Percentiles rank a stretch among this genome's conserved stretches.
These are phyloP conservation scores for Globisporangium uncinulatum DNA, from an alignment of 352 stramenopile genomes.

Conservation along the genomic window DNA sequence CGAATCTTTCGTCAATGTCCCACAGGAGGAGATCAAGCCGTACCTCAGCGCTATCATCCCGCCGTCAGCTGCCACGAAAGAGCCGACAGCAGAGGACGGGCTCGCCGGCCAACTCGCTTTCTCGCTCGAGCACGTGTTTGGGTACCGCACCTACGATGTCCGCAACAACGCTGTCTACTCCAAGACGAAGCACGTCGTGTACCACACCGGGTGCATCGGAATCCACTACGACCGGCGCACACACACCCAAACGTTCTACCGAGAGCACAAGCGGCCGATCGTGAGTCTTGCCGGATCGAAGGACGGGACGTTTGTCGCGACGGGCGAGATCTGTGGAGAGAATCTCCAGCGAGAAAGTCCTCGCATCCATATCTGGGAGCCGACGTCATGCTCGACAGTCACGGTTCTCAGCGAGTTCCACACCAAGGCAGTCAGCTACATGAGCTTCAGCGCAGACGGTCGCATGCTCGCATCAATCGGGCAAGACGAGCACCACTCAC, in stretches of 20 bases:
- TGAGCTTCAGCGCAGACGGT: slow-evolving; percentile 43
- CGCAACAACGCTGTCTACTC: slow-evolving; percentile 57
- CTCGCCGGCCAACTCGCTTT: slow-evolving; percentile 28
- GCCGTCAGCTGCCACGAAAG: slow-evolving; percentile 25
- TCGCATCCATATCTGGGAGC: slow-evolving; percentile 74
- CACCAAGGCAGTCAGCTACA: slow-evolving; percentile 53
- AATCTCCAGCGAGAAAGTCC: slow-evolving; percentile 48
- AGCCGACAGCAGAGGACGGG: slow-evolving; percentile 36
- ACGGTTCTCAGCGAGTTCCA: slow-evolving; percentile 59
- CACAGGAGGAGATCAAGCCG: slow-evolving; percentile 48
- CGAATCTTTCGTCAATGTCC: slow-evolving; percentile 52
- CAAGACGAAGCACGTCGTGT: slow-evolving; percentile 64
- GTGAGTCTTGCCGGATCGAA: slow-evolving; percentile 37
- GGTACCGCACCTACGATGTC: slow-evolving; percentile 46
- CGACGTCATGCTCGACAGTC: slow-evolving; percentile 41
- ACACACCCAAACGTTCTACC: slow-evolving; percentile 68
- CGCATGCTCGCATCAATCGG: slow-evolving; percentile 56
- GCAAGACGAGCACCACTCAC: slow-evolving; percentile 70
- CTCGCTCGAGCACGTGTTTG: slow-evolving; percentile 67
- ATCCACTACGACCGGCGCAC: slow-evolving; percentile 70
- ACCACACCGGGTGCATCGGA: slow-evolving; percentile 47
- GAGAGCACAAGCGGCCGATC: slow-evolving; percentile 48
- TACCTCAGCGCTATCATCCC: slow-evolving; percentile 61
- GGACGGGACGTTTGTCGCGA: slow-evolving; percentile 58
- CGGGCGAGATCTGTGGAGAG: slow-evolving; percentile 62